Conservation (phyloP, 2,329 filamentous ascomycete genomes). For the Coniochaeta prunicola region DNA sequence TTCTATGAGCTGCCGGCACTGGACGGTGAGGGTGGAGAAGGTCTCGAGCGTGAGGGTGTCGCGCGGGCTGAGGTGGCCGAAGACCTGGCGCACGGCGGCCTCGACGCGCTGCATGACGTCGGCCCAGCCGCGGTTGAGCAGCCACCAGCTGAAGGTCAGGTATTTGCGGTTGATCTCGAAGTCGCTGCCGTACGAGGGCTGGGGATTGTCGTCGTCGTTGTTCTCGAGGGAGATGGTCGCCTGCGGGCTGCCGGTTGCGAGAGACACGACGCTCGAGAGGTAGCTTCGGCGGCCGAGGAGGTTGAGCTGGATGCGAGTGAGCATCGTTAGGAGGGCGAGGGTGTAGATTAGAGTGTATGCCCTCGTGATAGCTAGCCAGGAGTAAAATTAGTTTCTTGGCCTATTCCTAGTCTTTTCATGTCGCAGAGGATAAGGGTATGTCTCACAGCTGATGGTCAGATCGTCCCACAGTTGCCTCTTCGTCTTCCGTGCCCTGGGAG, state of each 20-base stretch:
- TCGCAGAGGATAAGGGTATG: neutral
- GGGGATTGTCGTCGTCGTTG: conserved; percentile 81
- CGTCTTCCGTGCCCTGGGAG: conserved; percentile 56
- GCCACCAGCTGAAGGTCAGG: conserved; percentile 96
- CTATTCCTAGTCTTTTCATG: neutral
- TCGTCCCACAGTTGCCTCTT: conserved; percentile 97
- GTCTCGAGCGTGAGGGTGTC: conserved; percentile 79
- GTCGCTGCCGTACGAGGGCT: conserved; percentile 82
- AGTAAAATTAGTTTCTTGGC: conserved; percentile 5
- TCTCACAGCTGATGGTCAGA: conserved; percentile 85
- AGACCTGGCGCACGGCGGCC: conserved; percentile 79
- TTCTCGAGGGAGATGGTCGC: conserved; percentile 86
- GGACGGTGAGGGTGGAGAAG: conserved; percentile 71
- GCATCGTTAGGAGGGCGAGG: conserved; percentile 77
- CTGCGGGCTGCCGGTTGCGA: conserved; percentile 68
- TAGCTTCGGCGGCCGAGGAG: conserved; percentile 93
- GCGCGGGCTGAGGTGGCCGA: conserved; percentile 79
- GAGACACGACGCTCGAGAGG: conserved; percentile 86
- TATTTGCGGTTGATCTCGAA: conserved; percentile 95
- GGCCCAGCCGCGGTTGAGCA: conserved; percentile 84
- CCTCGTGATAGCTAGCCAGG: conserved; percentile 80
- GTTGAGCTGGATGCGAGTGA: conserved; percentile 94
- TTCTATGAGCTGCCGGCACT: conserved; percentile 81
- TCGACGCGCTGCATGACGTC: conserved; percentile 76
- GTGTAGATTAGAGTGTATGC: conserved; percentile 91